phyloP scores from a whole-genome alignment of 305 asterid species.

The Stenogyne calaminthoides region DNA sequence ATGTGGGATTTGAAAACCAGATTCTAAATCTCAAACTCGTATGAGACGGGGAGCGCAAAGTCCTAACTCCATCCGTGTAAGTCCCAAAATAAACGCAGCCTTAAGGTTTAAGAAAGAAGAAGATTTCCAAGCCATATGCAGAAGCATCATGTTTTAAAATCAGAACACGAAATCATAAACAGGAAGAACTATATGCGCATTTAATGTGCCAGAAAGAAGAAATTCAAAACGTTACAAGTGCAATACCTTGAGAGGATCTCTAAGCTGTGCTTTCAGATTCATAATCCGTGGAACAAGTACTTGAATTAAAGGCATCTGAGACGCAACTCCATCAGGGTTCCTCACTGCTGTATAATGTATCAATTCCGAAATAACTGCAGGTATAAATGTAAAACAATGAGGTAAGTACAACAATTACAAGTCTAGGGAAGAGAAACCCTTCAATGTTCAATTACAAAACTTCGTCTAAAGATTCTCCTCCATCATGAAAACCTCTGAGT shows the following conservation, averaged over 20 bases:
- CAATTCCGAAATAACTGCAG: conserved; percentile 94
- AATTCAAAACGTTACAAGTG: conserved; percentile 21
- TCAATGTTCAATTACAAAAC: background rate
- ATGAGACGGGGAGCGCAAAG: too few species aligned
- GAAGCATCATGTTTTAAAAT: conserved; percentile 21
- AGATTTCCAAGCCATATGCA: conserved; percentile 16
- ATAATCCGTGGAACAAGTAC: conserved; percentile 90
- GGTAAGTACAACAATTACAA: conserved; percentile 7
- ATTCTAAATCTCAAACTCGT: too few species aligned
- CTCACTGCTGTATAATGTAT: conserved; percentile 87
- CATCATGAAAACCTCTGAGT: too few species aligned
- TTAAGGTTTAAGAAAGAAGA: conserved; percentile 25
- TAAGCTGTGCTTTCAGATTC: conserved; percentile 80
- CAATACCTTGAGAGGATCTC: conserved; percentile 91
- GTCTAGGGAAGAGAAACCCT: background rate
- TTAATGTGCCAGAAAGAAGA: conserved; percentile 17
- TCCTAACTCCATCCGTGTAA: too few species aligned
- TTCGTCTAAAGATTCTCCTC: too few species aligned
- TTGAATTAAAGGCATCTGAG: conserved; percentile 93
- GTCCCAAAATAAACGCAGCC: too few species aligned
- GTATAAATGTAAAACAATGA: conserved; percentile 21
- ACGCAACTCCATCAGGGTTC: conserved; percentile 63
- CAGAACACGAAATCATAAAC: conserved; percentile 2
- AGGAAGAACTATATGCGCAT: conserved; percentile 19
- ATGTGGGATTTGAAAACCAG: too few species aligned